phyloP scores from a whole-genome alignment of 495 filamentous ascomycete genomes.

The Pseudoneurospora amorphoporcata region DNA sequence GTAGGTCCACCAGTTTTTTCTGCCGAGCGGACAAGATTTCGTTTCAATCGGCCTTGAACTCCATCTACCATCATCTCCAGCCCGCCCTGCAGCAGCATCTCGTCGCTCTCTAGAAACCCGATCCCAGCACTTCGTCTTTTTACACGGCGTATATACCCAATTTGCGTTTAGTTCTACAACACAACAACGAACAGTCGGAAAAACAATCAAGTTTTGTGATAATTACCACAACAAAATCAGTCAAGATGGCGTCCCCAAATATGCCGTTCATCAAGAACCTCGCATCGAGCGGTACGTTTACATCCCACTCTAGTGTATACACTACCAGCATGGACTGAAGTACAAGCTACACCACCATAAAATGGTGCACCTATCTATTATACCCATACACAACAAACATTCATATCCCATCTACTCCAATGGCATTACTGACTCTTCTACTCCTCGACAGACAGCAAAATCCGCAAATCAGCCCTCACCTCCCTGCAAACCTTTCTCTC shows the following conservation, averaged over 20 bases:
- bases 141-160: neutral
- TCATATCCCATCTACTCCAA: too few species aligned
- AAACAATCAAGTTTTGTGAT: neutral
- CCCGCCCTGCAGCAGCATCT: neutral
- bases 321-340: neutral
- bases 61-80: neutral
- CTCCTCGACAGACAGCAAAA: constrained; percentile 54
- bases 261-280: constrained; percentile 45
- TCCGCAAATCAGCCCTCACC: constrained; percentile 67
- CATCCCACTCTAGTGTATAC: neutral
- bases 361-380: too few species aligned
- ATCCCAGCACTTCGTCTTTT: neutral
- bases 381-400: too few species aligned
- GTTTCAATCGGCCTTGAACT: neutral
- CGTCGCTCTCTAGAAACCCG: neutral
- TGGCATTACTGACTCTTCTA: too few species aligned
- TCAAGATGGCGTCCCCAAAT: constrained; percentile 33
- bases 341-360: neutral
- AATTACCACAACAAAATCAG: neutral
- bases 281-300: constrained; percentile 38
- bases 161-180: neutral
- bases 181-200: neutral
- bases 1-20: constrained; percentile 10
- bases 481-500: constrained; percentile 75
- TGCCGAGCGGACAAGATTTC: constrained; percentile 29